Percentiles rank a stretch among this genome's conserved stretches.
Evolutionary conservation across 768 basidiomycete genomes (phyloP).

Genomic region (Mrakia gelida): DNA sequence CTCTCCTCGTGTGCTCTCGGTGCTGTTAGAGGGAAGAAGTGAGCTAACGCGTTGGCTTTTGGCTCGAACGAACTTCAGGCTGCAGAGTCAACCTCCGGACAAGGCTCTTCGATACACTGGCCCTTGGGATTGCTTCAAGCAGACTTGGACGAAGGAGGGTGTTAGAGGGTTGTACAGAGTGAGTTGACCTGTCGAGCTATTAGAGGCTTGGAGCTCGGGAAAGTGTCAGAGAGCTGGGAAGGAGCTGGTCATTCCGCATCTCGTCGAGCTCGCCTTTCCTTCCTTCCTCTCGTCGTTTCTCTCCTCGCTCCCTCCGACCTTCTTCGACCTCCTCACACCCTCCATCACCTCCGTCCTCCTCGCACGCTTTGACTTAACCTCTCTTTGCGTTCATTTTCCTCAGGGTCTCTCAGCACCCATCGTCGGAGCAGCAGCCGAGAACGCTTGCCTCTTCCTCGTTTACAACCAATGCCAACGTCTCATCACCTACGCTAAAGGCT

Average conservation of each 20-base stretch:
- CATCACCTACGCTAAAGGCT: conserved; percentile 38
- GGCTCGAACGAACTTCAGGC: conserved; percentile 32
- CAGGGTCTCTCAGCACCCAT: conserved; percentile 89
- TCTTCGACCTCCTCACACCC: neutral
- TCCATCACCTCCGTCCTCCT: neutral
- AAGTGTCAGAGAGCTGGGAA: neutral
- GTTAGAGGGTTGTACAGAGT: conserved; percentile 81
- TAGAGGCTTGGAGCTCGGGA: neutral
- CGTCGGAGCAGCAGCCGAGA: conserved; percentile 87
- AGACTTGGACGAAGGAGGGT: conserved; percentile 79
- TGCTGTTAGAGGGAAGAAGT: neutral
- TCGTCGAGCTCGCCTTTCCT: neutral
- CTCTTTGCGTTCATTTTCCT: neutral
- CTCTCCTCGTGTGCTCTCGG: no score
- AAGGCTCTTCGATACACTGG: conserved; percentile 68
- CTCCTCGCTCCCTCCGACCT: neutral
- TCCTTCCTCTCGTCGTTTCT: neutral
- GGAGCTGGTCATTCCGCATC: neutral
- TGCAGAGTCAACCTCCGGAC: conserved; percentile 84
- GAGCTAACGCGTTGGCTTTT: neutral
- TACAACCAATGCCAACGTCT: conserved; percentile 62
- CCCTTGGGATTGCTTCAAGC: conserved; percentile 76
- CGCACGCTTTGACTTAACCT: neutral
- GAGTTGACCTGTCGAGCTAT: conserved; percentile 40
- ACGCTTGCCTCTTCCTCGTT: conserved; percentile 78